Evolutionary conservation across 1,139 yeast genomes (phyloP).

Genomic region (Tardiomyces blankii): DNA sequence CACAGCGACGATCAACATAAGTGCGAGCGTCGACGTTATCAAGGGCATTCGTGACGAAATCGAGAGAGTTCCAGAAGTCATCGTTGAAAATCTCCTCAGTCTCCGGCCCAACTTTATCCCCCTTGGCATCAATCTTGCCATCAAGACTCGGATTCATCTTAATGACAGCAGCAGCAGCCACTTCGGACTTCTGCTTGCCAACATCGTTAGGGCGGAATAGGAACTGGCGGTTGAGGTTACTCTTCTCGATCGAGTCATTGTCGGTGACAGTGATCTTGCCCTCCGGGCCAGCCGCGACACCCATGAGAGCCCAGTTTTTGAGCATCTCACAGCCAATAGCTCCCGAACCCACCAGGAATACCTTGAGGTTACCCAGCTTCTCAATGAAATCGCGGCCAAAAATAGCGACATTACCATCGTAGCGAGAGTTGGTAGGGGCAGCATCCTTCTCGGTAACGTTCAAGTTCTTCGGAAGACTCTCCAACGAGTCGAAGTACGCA

Average conservation of each 20-base stretch:
- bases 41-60: constrained; percentile 88
- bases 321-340: constrained; percentile 99
- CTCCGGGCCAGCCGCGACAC: constrained; percentile 81
- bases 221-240: constrained; percentile 92
- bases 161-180: constrained; percentile 75
- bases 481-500: constrained; percentile 88
- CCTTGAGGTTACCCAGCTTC: constrained; percentile 60
- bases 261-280: constrained; percentile 85
- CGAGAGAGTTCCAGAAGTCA: constrained; percentile 73
- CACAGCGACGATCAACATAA: constrained; percentile 94
- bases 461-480: constrained; percentile 59
- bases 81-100: constrained; percentile 83
- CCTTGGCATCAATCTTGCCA: constrained; percentile 65
- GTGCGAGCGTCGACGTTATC: constrained; percentile 98
- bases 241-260: constrained; percentile 90
- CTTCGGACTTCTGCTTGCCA: constrained; percentile 82
- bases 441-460: constrained; percentile 63
- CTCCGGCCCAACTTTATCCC: constrained; percentile 88
- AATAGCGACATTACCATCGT: constrained; percentile 89
- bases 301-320: constrained; percentile 97
- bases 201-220: constrained; percentile 91
- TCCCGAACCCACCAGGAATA: constrained; percentile 93
- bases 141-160: constrained; percentile 74
- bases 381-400: constrained; percentile 76
- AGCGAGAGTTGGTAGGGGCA: constrained; percentile 68